Evolutionary conservation across 129 eudicot genomes (phyloP).

Genomic region (Helianthus annuus): DNA sequence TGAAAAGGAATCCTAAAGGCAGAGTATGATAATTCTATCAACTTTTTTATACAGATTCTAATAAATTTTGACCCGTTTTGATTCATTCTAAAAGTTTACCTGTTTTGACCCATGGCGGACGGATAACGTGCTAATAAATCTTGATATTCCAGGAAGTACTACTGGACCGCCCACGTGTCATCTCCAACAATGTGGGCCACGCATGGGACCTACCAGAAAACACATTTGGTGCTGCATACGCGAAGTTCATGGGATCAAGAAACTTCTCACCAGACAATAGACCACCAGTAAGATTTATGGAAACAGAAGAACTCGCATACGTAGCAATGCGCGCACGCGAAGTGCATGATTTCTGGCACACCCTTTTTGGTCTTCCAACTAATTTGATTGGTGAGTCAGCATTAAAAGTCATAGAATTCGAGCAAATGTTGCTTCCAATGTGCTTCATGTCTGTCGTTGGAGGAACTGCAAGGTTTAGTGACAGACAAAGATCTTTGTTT

Average conservation of each 20-base stretch:
- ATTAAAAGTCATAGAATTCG: conserved; percentile 83
- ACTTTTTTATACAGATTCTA: background rate
- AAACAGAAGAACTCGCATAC: conserved; percentile 86
- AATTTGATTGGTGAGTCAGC: conserved; percentile 89
- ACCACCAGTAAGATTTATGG: conserved; percentile 95
- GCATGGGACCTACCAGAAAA: conserved; percentile 88
- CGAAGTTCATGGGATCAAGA: conserved; percentile 88
- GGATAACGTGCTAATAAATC: background rate
- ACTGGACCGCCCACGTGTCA: conserved; percentile 77
- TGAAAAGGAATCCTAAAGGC: conserved; percentile 88
- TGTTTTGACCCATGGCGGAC: too few species aligned
- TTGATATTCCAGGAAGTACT: conserved; percentile 51
- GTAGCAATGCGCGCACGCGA: conserved; percentile 94
- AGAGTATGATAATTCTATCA: conserved; percentile 46
- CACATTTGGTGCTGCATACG: conserved; percentile 96
- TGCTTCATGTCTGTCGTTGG: conserved; percentile 83
- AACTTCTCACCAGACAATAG: conserved; percentile 94
- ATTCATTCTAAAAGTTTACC: too few species aligned
- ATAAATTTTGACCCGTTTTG: too few species aligned
- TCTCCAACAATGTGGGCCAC: conserved; percentile 68
- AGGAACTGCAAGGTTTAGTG: conserved; percentile 78
- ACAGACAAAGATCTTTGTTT: conserved; percentile 63
- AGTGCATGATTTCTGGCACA: conserved; percentile 97
- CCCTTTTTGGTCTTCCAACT: conserved; percentile 85
- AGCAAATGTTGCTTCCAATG: conserved; percentile 94